Evolutionary conservation across 2,329 filamentous ascomycete species (phyloP).

Genomic region (Scedosporium apiospermum): DNA sequence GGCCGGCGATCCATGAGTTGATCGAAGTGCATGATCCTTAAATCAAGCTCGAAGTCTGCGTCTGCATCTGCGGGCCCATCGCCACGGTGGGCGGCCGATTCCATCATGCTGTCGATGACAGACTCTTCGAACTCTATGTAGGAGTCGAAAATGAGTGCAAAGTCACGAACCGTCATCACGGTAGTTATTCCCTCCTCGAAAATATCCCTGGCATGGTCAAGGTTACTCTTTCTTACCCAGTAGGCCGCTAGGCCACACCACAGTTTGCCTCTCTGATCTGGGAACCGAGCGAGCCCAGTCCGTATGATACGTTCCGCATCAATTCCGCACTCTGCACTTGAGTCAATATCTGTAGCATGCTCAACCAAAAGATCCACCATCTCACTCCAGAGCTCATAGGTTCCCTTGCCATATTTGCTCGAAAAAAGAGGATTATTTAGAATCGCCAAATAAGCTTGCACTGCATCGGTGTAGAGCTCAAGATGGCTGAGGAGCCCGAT

Average conservation of each 20-base stretch:
- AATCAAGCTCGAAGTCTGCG: conserved; percentile 88
- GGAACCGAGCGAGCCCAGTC: conserved; percentile 82
- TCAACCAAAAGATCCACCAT: conserved; percentile 93
- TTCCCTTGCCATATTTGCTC: conserved; percentile 88
- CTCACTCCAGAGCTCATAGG: conserved; percentile 95
- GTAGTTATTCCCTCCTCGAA: conserved; percentile 96
- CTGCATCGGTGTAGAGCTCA: conserved; percentile 80
- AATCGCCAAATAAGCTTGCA: conserved; percentile 82
- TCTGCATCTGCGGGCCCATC: conserved; percentile 72
- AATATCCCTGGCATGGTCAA: conserved; percentile 83
- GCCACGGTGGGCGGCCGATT: conserved; percentile 70
- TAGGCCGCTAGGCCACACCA: conserved; percentile 95
- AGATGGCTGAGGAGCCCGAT: conserved; percentile 80
- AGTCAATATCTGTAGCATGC: conserved; percentile 78
- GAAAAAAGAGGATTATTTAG: conserved; percentile 84
- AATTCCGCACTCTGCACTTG: conserved; percentile 70
- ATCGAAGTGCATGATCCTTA: conserved; percentile 96
- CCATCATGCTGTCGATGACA: conserved; percentile 84
- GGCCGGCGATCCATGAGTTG: conserved; percentile 95
- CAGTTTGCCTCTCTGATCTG: conserved; percentile 87
- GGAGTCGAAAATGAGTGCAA: conserved; percentile 90
- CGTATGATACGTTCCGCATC: conserved; percentile 87
- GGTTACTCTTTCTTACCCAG: conserved; percentile 88
- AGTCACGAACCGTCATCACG: conserved; percentile 97
- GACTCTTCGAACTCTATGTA: conserved; percentile 97